Conservation (phyloP, 768 basidiomycete genomes). For the Boletus rufocinnamomeus region DNA sequence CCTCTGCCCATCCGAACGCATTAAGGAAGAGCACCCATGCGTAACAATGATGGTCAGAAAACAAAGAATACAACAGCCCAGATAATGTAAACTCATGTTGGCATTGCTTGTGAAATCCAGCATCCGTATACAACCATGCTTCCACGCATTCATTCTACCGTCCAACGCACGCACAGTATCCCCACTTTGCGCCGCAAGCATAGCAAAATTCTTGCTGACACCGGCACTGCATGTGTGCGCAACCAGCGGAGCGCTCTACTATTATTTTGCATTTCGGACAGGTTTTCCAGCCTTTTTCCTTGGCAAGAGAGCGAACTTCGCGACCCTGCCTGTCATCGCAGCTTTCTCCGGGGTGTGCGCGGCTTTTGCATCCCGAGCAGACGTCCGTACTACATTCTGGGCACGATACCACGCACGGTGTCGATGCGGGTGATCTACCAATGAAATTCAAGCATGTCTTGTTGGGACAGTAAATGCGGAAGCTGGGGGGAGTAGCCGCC, state of each 20-base stretch:
- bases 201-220: slow-evolving; percentile 38
- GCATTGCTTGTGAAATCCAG: neutral
- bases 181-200: slow-evolving; percentile 18
- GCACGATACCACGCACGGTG: slow-evolving; percentile 36
- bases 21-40: too few relatives aligned
- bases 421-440: slow-evolving; percentile 38
- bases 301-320: slow-evolving; percentile 50
- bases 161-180: neutral
- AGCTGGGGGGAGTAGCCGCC: slow-evolving; percentile 41
- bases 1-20: neutral
- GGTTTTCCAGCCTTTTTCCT: slow-evolving; percentile 53
- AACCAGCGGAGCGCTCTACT: slow-evolving; percentile 56
- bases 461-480: slow-evolving; percentile 52
- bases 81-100: neutral
- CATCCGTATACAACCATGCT: neutral
- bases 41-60: neutral
- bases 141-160: neutral
- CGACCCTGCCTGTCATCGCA: slow-evolving; percentile 47
- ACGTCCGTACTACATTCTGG: slow-evolving; percentile 40
- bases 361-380: slow-evolving; percentile 52
- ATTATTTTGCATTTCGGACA: slow-evolving; percentile 59
- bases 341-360: slow-evolving; percentile 39
- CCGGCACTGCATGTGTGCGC: slow-evolving; percentile 60
- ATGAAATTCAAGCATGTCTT: slow-evolving; percentile 55
- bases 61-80: neutral